Percentiles rank a stretch among this genome's conserved stretches.
Evolutionary conservation across 495 filamentous ascomycete genomes (phyloP).

Genomic region (Gamarada debralockiae): DNA sequence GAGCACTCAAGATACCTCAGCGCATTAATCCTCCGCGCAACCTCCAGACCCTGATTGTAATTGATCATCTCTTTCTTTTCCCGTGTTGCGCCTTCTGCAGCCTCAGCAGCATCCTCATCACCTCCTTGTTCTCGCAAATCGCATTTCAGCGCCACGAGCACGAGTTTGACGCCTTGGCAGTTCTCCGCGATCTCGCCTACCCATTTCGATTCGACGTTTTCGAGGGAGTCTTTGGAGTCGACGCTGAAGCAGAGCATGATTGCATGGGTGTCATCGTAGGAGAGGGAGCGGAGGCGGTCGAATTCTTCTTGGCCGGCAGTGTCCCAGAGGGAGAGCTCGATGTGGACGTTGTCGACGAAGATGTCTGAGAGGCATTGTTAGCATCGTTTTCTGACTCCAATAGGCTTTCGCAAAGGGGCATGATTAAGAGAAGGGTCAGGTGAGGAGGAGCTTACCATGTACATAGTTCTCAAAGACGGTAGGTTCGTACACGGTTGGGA

Average conservation of each 20-base stretch:
- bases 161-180: conserved; percentile 88
- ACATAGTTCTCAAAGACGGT: conserved; percentile 99
- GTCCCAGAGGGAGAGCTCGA: conserved; percentile 97
- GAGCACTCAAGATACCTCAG: conserved; percentile 98
- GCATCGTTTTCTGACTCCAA: no score
- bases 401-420: no score
- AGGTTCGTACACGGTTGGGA: conserved; percentile 97
- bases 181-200: conserved; percentile 96
- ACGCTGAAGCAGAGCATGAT: conserved; percentile 99
- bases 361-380: conserved; percentile 59
- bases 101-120: conserved; percentile 45
- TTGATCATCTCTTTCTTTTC: conserved; percentile 76
- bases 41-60: conserved; percentile 89
- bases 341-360: conserved; percentile 93
- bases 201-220: conserved; percentile 98
- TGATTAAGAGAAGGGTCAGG: background rate
- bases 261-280: conserved; percentile 95
- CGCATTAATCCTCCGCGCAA: conserved; percentile 83
- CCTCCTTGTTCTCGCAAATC: conserved; percentile 73
- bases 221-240: conserved; percentile 91
- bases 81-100: conserved; percentile 32
- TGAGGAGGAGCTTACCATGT: conserved; percentile 64
- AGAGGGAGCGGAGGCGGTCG: conserved; percentile 89
- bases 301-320: conserved; percentile 99
- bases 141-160: conserved; percentile 95